Evolutionary conservation across 2,329 filamentous ascomycete genomes (phyloP).

Genomic region (Camillea tinctor): DNA sequence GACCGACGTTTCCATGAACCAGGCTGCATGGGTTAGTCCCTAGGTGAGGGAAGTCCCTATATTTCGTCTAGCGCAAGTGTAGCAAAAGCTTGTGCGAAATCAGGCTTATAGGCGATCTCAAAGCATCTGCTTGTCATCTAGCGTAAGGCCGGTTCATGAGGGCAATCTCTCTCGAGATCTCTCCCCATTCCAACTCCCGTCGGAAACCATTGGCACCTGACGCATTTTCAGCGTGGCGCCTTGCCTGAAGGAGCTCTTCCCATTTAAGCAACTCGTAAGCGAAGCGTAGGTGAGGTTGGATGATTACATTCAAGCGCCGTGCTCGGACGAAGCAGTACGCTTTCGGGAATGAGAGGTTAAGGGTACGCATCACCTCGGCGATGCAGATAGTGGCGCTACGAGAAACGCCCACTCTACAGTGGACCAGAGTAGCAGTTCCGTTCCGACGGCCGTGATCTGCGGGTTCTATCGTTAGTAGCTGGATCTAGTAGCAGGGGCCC

Average conservation of each 20-base stretch:
- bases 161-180: constrained; percentile 85
- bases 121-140: constrained; percentile 45
- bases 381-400: constrained; percentile 97
- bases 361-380: constrained; percentile 90
- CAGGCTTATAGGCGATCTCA: neutral
- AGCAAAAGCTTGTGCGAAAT: neutral
- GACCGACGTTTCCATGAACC: neutral
- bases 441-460: constrained; percentile 75
- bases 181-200: constrained; percentile 87
- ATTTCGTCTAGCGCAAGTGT: neutral
- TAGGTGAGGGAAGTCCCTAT: neutral
- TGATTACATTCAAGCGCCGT: constrained; percentile 91
- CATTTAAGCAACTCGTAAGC: constrained; percentile 94
- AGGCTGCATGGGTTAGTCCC: neutral
- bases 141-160: constrained; percentile 95
- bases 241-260: constrained; percentile 72
- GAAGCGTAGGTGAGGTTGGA: constrained; percentile 93
- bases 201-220: constrained; percentile 43
- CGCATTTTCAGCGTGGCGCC: constrained; percentile 47
- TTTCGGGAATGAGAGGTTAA: constrained; percentile 79
- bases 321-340: constrained; percentile 97
- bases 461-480: constrained; percentile 5
- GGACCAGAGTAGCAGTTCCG: constrained; percentile 84
- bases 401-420: constrained; percentile 94
- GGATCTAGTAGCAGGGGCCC: neutral